Base-by-base conservation (phyloP, 805 yeast species). In the Yamadazyma takamatsuzukensis region DNA sequence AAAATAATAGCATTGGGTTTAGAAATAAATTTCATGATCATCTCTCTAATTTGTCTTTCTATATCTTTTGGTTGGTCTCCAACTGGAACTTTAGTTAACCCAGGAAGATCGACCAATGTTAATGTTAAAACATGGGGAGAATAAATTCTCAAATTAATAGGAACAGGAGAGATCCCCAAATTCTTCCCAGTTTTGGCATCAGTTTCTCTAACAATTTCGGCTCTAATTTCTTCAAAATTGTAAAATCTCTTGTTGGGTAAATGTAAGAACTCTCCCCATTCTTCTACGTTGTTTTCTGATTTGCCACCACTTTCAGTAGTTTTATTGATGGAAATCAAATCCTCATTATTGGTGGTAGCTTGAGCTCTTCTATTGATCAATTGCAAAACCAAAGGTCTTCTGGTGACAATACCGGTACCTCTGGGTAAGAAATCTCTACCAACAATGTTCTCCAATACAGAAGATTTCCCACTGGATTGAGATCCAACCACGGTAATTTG, bases 41-140 rank as follows among this genome's bases (percentile, higher is more conserved):
- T 82, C 44, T 88, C 95, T 53, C 88, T 80, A 51, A 93, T 93
- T 64, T 87, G 97, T 44, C 74, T 78, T 66, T 93, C 98, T 45
- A 93, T 93, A 60, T 93, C 98, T 50, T 84, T 83, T 34, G 98
- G 98, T 64, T 93, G 98, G 64, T 93, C 98, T 30, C 98, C 98
- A 35, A 93, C 96, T 4, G 98, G 98, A 23, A 93, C 98, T 58
- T 93, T 93, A 25, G 98, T 93, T 52, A 93, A 75, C 40, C 98
- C 98, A 7, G 98, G 98, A 51, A 93, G 74, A 64, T 93, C 98
- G 25, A 93, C 97, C 49, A 93, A 73, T 6, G 98, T 93, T 56
- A 90, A 75, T 13, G 96, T 89, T 44, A 90, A 70, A 28, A 90
- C 97, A 48, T 87, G 88, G 15, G 98, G 97, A 16, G 96, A 87